Conservation (phyloP, 2,329 filamentous ascomycete genomes). For the Aspergillus sclerotialis region DNA sequence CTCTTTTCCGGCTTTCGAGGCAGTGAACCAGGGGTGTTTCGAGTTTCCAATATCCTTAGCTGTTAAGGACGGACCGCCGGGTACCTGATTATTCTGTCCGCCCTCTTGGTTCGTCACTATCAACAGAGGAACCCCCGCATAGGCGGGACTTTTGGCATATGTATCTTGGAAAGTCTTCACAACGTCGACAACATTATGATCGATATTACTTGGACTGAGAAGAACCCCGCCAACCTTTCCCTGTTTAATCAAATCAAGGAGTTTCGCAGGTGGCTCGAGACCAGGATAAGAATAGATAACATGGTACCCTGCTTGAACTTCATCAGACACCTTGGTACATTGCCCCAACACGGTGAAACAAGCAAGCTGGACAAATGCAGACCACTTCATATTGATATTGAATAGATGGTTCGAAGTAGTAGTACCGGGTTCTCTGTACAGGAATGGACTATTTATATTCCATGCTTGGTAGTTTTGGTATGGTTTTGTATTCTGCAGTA, state of each 20-base stretch:
- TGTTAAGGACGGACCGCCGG: slow-evolving; percentile 16
- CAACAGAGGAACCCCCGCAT: slow-evolving; percentile 17
- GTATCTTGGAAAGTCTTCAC: slow-evolving; percentile 16
- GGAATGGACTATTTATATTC: not conserved
- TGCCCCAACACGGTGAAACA: not conserved
- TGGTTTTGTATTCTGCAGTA: not conserved
- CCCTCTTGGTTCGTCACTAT: slow-evolving; percentile 30
- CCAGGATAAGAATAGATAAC: slow-evolving; percentile 26
- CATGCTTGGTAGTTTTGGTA: too few relatives aligned
- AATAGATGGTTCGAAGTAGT: too few relatives aligned
- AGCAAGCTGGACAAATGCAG: not conserved
- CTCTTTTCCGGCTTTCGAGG: slow-evolving; percentile 13
- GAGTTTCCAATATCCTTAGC: slow-evolving; percentile 19
- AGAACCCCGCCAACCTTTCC: slow-evolving; percentile 25
- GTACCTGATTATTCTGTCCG: slow-evolving; percentile 18
- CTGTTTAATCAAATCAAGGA: slow-evolving; percentile 17
- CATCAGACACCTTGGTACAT: too few relatives aligned
- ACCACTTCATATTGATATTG: slow-evolving; percentile 1
- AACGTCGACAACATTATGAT: slow-evolving; percentile 12
- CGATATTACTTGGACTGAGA: slow-evolving; percentile 23
- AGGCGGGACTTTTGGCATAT: slow-evolving; percentile 13
- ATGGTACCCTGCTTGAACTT: slow-evolving; percentile 17
- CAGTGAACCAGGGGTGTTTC: slow-evolving; percentile 9
- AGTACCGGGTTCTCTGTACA: not conserved
- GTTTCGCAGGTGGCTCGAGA: slow-evolving; percentile 14